Evolutionary conservation across 2,329 filamentous ascomycete genomes (phyloP).

Genomic region (Didymosphaeria variabile): DNA sequence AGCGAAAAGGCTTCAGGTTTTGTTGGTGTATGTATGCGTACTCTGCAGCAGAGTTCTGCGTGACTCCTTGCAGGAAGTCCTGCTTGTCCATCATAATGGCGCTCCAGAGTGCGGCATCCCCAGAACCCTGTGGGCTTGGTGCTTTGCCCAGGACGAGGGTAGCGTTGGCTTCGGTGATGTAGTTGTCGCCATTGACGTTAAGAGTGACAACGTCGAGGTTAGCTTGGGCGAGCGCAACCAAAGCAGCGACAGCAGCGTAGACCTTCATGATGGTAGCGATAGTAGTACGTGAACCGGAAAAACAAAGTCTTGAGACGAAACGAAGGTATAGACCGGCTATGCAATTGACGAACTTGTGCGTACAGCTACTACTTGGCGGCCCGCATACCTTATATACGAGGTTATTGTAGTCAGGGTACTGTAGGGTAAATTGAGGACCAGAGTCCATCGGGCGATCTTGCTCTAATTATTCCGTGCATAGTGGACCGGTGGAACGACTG

Average conservation of each 20-base stretch:
- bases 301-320: neutral
- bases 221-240: conserved; percentile 25
- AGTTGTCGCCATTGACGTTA: conserved; percentile 22
- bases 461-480: neutral
- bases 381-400: neutral
- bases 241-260: conserved; percentile 19
- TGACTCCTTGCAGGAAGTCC: conserved; percentile 36
- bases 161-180: conserved; percentile 28
- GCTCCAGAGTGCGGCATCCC: conserved; percentile 35
- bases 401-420: neutral
- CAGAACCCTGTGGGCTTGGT: conserved; percentile 24
- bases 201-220: conserved; percentile 34
- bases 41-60: conserved; percentile 28
- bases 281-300: neutral
- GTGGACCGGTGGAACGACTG: neutral
- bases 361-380: neutral
- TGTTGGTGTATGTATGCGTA: conserved; percentile 9
- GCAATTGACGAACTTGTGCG: neutral
- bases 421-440: neutral
- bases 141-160: conserved; percentile 31
- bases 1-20: neutral
- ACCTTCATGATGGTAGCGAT: conserved; percentile 19
- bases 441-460: neutral
- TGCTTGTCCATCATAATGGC: conserved; percentile 36
- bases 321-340: neutral